Evolutionary conservation across 805 yeast species (phyloP).

Genomic region (Candida pseudofarinosa): DNA sequence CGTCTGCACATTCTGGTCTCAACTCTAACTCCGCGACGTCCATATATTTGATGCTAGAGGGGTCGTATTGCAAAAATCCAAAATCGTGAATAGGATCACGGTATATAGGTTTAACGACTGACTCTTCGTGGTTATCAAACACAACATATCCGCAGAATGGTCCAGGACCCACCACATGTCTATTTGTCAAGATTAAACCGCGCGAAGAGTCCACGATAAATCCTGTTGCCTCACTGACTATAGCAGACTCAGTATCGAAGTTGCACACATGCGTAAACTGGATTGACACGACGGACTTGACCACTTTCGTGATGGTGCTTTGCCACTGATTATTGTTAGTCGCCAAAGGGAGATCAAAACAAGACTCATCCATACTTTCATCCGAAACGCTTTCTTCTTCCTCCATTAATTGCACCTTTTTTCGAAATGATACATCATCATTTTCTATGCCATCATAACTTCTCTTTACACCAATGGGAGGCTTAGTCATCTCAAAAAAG

Average conservation of each 20-base stretch:
- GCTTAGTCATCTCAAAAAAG: neutral
- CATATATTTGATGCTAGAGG: constrained; percentile 69
- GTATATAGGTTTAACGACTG: constrained; percentile 77
- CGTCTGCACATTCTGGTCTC: constrained; percentile 77
- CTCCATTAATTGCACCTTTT: constrained; percentile 2
- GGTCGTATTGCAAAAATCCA: constrained; percentile 81
- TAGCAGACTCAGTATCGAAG: constrained; percentile 80
- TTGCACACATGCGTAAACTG: constrained; percentile 84
- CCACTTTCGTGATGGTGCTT: constrained; percentile 73
- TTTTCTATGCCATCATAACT: neutral
- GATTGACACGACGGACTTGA: constrained; percentile 80
- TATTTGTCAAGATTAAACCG: constrained; percentile 84
- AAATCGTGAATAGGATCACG: constrained; percentile 96
- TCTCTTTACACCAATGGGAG: neutral
- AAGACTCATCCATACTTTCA: constrained; percentile 8
- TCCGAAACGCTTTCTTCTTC: constrained; percentile 12
- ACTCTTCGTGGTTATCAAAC: constrained; percentile 92
- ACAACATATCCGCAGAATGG: constrained; percentile 90
- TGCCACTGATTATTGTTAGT: constrained; percentile 53
- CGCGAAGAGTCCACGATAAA: constrained; percentile 80
- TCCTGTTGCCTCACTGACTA: constrained; percentile 91
- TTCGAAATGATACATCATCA: neutral
- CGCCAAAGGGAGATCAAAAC: constrained; percentile 10
- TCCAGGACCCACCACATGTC: constrained; percentile 95
- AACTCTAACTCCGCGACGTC: constrained; percentile 59